A percentile compares a stretch with the other conserved stretches of the same genome.
These are phyloP conservation scores for Vaccinium darrowii DNA, from an alignment of 148 eudicot genomes.

Conservation along the genomic window DNA sequence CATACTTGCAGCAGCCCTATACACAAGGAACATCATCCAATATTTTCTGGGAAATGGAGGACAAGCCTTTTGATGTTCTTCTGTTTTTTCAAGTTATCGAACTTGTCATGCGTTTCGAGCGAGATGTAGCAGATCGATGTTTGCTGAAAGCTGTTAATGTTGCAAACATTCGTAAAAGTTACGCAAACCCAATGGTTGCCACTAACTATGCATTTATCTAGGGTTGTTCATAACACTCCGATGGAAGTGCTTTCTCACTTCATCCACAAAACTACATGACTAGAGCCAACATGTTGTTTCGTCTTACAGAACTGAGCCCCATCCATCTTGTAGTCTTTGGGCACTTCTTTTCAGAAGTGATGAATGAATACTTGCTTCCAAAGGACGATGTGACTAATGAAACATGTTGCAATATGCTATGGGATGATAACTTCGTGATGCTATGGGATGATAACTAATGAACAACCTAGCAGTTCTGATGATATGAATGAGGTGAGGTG, in stretches of 20 bases:
- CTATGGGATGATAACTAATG: too few relatives aligned
- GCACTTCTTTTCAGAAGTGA: slow-evolving; percentile 39
- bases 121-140: slow-evolving; percentile 60
- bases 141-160: slow-evolving; percentile 70
- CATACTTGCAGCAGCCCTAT: slow-evolving; percentile 32
- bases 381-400: slow-evolving; percentile 22
- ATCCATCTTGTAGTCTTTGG: slow-evolving; percentile 75
- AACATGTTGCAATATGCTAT: slow-evolving; percentile 26
- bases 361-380: slow-evolving; percentile 29
- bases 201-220: slow-evolving; percentile 46
- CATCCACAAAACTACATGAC: slow-evolving; percentile 39
- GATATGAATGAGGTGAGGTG: too few relatives aligned
- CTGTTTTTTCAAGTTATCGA: slow-evolving; percentile 50
- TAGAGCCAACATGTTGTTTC: slow-evolving; percentile 58
- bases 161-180: slow-evolving; percentile 30
- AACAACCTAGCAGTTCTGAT: too few relatives aligned
- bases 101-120: slow-evolving; percentile 40
- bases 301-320: slow-evolving; percentile 58
- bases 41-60: slow-evolving; percentile 34
- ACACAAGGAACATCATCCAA: slow-evolving; percentile 14
- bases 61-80: slow-evolving; percentile 33
- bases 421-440: slow-evolving; percentile 56
- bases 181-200: slow-evolving; percentile 34
- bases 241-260: slow-evolving; percentile 54
- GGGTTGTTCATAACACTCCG: slow-evolving; percentile 59